A percentile compares a stretch with the other conserved stretches of the same genome.
phyloP scores from a whole-genome alignment of 441 rosid species.

The Eutrema salsugineum region DNA sequence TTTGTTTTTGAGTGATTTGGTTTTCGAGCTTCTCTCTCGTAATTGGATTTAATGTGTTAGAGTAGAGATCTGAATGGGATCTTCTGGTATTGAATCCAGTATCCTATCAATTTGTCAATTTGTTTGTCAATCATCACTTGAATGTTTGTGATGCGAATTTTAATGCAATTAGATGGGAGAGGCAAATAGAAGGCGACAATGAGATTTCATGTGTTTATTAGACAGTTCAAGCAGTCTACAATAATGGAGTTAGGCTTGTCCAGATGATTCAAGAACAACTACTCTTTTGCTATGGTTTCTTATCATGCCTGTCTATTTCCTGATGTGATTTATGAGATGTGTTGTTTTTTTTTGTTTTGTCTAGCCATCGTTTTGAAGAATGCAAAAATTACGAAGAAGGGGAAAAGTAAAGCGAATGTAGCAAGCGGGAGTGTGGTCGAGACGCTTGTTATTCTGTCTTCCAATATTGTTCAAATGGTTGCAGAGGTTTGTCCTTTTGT shows the following conservation, averaged over 20 bases:
- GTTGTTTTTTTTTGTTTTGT: slow-evolving; percentile 10
- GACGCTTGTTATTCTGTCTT: slow-evolving; percentile 66
- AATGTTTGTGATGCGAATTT: neutral
- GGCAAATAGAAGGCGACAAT: neutral
- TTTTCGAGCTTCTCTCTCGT: slow-evolving; percentile 6
- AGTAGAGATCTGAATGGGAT: slow-evolving; percentile 14
- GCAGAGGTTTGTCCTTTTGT: slow-evolving; percentile 48
- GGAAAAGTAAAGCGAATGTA: slow-evolving; percentile 61
- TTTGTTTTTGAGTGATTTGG: slow-evolving; percentile 22
- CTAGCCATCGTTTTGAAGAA: slow-evolving; percentile 78
- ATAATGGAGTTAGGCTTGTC: neutral
- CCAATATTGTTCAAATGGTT: slow-evolving; percentile 78
- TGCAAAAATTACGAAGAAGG: slow-evolving; percentile 65
- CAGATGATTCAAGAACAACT: neutral
- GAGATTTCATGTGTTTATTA: neutral
- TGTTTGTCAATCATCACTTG: neutral
- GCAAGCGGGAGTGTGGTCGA: slow-evolving; percentile 47
- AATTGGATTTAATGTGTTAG: neutral
- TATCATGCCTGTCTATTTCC: neutral
- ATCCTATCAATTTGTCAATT: neutral
- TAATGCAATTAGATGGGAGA: neutral
- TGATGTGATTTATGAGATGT: neutral
- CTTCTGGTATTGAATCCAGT: slow-evolving; percentile 20
- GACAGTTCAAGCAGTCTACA: neutral
- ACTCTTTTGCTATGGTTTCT: neutral